Evolutionary conservation across 352 stramenopile genomes (phyloP).

Genomic region (Globisporangium carolinianum): DNA sequence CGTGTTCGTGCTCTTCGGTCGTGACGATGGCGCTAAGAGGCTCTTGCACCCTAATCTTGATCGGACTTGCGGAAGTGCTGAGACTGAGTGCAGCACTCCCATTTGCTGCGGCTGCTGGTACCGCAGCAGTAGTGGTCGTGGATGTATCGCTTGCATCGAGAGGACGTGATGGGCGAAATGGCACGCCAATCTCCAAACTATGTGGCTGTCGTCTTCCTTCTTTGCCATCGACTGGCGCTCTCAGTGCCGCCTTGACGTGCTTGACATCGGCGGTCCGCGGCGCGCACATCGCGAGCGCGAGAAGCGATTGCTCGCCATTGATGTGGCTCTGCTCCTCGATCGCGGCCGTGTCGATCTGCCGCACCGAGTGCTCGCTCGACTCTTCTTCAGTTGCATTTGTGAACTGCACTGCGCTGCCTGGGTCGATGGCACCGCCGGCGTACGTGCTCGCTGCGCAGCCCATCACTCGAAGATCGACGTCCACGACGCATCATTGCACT

Average conservation of each 20-base stretch:
- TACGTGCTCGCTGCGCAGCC: conserved; percentile 10
- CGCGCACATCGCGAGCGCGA: conserved; percentile 9
- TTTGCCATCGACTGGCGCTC: background rate
- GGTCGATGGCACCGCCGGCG: background rate
- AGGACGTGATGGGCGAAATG: background rate
- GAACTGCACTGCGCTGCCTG: background rate
- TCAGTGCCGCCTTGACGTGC: background rate
- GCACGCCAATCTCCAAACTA: background rate
- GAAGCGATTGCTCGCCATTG: conserved; percentile 12
- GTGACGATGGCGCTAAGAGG: conserved; percentile 6
- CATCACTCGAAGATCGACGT: conserved; percentile 1
- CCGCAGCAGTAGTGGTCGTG: background rate
- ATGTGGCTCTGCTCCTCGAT: conserved; percentile 11
- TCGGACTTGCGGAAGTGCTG: background rate
- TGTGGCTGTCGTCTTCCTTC: background rate
- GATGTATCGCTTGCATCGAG: background rate
- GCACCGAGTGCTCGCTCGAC: background rate
- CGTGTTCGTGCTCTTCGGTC: conserved; percentile 9
- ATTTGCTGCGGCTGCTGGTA: background rate
- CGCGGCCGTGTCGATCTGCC: conserved; percentile 2
- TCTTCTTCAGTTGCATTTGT: background rate
- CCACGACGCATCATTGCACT: too few species aligned
- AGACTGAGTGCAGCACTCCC: background rate
- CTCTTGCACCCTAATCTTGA: conserved; percentile 13
- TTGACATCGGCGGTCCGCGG: background rate